Evolutionary conservation across 257 asterid species (phyloP), one percentile per base, ranked within the genome.

Genomic region (Mentha longifolia): DNA sequence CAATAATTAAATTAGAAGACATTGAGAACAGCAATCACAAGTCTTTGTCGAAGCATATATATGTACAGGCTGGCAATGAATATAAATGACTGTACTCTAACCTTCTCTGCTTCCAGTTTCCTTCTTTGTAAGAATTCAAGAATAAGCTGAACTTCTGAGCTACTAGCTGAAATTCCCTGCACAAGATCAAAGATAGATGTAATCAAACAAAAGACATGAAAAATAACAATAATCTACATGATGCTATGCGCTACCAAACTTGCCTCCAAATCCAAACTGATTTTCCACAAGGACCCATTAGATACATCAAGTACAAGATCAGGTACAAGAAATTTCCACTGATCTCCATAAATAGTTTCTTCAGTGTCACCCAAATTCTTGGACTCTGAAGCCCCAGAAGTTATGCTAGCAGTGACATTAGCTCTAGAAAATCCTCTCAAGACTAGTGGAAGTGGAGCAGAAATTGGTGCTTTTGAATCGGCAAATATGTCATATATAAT

Each of bases 401-500:
- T 71, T 76, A 54, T 77, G 68, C 78, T 56, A 56, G 70, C 65
- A 52, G 84, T 61, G 56, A 61, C 69, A 74, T 70, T 77, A 70
- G 91, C 83, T 74, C 82, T 87, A 37, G 90, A 78, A 51, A 62
- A 77, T 65, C 95, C 92, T 85, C 97, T 88, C 83, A 94, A 71
- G 77, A 88, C 81, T 35, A 94, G 80, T 33, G 99, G 99, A 78
- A 94, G 97, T 3, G 99, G 99, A 76, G 99, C 97, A 72, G 99
- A 94, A 17, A 94, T 76, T 37, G 97, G 98, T 39, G 82, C 83
- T 75, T 80, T 89, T 46, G 92, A 88, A 81, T 89, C 98, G 56
- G 88, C 76, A 81, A 76, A 89, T 41, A 91, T 60, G 73, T 94
- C 99, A 37, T 94, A 94, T 66, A 94, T 69, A 71, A 94, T 94